Evolutionary conservation across 2,329 filamentous ascomycete genomes (phyloP).

Genomic region (Monilinia fructigena): DNA sequence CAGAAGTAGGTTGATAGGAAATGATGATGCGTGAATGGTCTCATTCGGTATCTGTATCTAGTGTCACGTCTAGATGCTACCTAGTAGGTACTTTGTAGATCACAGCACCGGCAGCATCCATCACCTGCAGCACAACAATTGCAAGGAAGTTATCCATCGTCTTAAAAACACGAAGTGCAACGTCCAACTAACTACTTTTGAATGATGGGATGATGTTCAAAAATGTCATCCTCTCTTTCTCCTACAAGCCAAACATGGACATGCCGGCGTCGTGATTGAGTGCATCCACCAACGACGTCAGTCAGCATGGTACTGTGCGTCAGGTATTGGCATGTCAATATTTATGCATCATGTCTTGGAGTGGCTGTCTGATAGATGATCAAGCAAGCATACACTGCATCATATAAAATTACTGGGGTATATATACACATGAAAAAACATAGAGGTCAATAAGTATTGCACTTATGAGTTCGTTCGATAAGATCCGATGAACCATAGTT

Average conservation of each 20-base stretch:
- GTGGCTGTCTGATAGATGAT: constrained; percentile 7
- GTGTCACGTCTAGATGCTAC: constrained; percentile 8
- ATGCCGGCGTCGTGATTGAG: neutral
- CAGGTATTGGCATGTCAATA: constrained; percentile 10
- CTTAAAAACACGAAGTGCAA: neutral
- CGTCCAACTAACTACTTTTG: neutral
- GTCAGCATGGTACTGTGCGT: constrained; percentile 1
- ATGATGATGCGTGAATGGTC: constrained; percentile 1
- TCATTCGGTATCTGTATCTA: neutral
- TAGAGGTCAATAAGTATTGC: constrained; percentile 3
- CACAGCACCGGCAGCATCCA: neutral
- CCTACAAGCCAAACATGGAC: neutral
- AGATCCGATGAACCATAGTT: constrained; percentile 3
- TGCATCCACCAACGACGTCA: constrained; percentile 13
- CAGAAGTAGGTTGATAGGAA: constrained; percentile 14
- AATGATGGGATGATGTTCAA: neutral
- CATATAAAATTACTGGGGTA: constrained; percentile 3
- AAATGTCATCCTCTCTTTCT: neutral
- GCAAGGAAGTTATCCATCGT: neutral
- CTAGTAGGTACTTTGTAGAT: neutral
- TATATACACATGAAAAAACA: neutral
- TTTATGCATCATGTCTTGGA: constrained; percentile 10
- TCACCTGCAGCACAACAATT: neutral
- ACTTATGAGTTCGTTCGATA: neutral
- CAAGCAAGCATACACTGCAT: constrained; percentile 20